Evolutionary conservation across 176 grass and related monocot genomes (phyloP).

Genomic region (Hordeum vulgare): DNA sequence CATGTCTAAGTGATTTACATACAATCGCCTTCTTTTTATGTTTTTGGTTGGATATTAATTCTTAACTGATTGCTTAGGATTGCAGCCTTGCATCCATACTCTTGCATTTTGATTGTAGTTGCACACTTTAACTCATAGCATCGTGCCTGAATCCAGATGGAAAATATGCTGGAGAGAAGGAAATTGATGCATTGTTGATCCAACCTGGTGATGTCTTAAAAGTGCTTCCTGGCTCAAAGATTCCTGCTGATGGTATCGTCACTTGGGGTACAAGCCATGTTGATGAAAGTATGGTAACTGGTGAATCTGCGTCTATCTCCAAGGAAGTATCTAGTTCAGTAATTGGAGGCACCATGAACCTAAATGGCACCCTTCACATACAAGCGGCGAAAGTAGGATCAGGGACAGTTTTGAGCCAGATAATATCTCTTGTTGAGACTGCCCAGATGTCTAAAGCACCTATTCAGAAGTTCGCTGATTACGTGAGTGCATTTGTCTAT

Average conservation of each 20-base stretch:
- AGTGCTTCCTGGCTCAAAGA: conserved; percentile 78
- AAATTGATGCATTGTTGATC: conserved; percentile 62
- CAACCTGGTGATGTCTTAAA: conserved; percentile 70
- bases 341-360: conserved; percentile 85
- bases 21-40: not conserved
- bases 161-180: conserved; percentile 44
- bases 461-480: conserved; percentile 89
- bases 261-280: conserved; percentile 73
- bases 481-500: conserved; percentile 41
- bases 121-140: not conserved
- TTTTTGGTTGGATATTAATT: conserved; percentile 3
- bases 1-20: not conserved
- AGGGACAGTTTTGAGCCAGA: conserved; percentile 69
- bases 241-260: conserved; percentile 66
- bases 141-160: conserved; percentile 40
- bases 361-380: conserved; percentile 66
- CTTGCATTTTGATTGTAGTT: not conserved
- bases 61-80: not conserved
- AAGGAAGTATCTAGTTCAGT: conserved; percentile 62
- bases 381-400: conserved; percentile 74
- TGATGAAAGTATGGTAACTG: conserved; percentile 87
- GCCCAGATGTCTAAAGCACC: conserved; percentile 90
- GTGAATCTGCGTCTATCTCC: conserved; percentile 64
- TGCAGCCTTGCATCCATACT: conserved; percentile 5
- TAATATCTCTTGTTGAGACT: conserved; percentile 77